Evolutionary conservation across 192 early-diverging fungal species (phyloP).

Genomic region (Entophlyctis helioformis): DNA sequence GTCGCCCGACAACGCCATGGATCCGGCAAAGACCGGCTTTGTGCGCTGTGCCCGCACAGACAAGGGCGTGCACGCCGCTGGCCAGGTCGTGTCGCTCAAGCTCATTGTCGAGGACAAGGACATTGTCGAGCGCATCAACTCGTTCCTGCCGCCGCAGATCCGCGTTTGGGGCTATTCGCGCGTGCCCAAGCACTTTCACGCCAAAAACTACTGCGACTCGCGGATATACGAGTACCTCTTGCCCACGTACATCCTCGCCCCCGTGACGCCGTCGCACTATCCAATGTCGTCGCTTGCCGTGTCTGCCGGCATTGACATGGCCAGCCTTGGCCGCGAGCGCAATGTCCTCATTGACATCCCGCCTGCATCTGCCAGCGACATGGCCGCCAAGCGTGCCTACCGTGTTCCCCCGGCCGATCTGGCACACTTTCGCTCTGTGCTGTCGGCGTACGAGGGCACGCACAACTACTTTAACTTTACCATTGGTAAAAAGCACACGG

Average conservation of each 20-base stretch:
- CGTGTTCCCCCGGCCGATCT: constrained; percentile 52
- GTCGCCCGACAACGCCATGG: constrained; percentile 73
- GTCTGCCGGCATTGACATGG: neutral
- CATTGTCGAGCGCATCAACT: constrained; percentile 71
- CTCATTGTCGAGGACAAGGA: constrained; percentile 67
- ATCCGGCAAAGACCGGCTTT: constrained; percentile 66
- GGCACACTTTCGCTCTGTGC: constrained; percentile 47
- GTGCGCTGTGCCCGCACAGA: constrained; percentile 78
- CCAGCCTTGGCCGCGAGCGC: constrained; percentile 6
- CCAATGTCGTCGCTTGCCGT: constrained; percentile 19
- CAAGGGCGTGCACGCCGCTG: constrained; percentile 96
- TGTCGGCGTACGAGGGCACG: constrained; percentile 64
- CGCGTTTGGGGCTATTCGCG: constrained; percentile 74
- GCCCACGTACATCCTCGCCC: constrained; percentile 78
- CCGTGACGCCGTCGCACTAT: constrained; percentile 15
- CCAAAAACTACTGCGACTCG: constrained; percentile 85
- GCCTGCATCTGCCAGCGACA: constrained; percentile 12
- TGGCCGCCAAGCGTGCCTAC: constrained; percentile 21
- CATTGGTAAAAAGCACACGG: constrained; percentile 60
- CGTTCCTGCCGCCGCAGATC: constrained; percentile 73
- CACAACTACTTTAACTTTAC: constrained; percentile 97
- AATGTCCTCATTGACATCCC: constrained; percentile 26
- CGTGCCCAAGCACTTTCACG: constrained; percentile 66
- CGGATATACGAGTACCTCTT: constrained; percentile 94
- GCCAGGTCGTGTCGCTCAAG: constrained; percentile 88